phyloP scores from a whole-genome alignment of 139 green algal genomes.

The Gonium pectorale region DNA sequence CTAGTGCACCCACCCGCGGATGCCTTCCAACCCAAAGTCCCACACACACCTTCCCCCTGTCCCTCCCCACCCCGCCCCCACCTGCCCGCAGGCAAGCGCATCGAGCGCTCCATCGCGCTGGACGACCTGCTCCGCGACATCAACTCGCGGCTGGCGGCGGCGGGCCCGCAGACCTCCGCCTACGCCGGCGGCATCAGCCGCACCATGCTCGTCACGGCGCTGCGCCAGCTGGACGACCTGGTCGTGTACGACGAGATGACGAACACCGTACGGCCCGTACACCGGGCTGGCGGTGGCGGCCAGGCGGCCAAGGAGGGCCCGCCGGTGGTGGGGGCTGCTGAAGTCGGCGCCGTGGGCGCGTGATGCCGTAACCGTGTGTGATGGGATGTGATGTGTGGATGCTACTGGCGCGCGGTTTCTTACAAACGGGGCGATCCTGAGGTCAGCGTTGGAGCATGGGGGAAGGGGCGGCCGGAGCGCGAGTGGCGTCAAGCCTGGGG shows the following conservation, averaged over 20 bases:
- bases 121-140: conserved; percentile 41
- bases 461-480: too few species aligned
- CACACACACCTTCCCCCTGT: background rate
- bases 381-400: too few species aligned
- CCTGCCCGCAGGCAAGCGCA: background rate
- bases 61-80: background rate
- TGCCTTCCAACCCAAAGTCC: too few species aligned
- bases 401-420: too few species aligned
- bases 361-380: too few species aligned
- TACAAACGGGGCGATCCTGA: too few species aligned
- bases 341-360: too few species aligned
- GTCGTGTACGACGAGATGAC: conserved; percentile 42
- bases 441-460: too few species aligned
- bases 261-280: conserved; percentile 25
- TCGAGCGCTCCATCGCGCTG: background rate
- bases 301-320: background rate
- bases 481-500: too few species aligned
- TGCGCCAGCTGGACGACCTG: conserved; percentile 37
- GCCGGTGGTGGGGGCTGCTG: too few species aligned
- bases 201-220: conserved; percentile 28
- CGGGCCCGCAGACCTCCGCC: background rate
- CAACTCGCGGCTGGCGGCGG: background rate
- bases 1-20: too few species aligned
- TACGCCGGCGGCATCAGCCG: background rate
- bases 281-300: too few species aligned